Evolutionary conservation across 371 early-diverging fungal species (phyloP).

Genomic region (Mortierella sp.): DNA sequence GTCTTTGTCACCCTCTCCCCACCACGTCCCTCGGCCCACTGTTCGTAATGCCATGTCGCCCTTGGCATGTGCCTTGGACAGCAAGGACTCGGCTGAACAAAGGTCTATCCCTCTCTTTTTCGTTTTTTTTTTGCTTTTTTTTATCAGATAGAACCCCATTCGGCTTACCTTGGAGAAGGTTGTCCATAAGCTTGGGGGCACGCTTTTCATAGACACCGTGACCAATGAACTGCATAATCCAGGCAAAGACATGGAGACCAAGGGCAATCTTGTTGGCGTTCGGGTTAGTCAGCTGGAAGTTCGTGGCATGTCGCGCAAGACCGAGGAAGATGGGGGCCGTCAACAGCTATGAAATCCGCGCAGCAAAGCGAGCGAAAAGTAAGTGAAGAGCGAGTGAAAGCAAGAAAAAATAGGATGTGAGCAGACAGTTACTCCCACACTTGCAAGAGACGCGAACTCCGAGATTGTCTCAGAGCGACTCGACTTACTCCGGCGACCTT

Average conservation of each 20-base stretch:
- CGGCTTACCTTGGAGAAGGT: constrained; percentile 69
- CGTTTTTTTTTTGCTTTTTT: too few species aligned
- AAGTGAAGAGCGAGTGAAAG: neutral
- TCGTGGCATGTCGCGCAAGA: constrained; percentile 68
- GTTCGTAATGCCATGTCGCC: too few species aligned
- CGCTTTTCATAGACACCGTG: constrained; percentile 90
- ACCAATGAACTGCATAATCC: constrained; percentile 92
- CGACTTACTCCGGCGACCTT: constrained; percentile 73
- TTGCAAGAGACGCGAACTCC: neutral
- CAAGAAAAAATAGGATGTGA: too few species aligned
- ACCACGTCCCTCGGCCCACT: too few species aligned
- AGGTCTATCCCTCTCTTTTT: too few species aligned
- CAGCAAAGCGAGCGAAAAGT: constrained; percentile 15
- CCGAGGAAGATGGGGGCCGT: constrained; percentile 70
- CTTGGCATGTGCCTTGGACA: neutral
- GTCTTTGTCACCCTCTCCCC: too few species aligned
- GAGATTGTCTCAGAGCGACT: constrained; percentile 18
- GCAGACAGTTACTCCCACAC: neutral
- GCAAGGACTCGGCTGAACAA: neutral
- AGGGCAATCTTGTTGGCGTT: constrained; percentile 65
- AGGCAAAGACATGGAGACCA: constrained; percentile 72
- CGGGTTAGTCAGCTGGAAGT: constrained; percentile 59
- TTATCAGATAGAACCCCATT: constrained; percentile 49
- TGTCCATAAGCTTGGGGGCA: constrained; percentile 90
- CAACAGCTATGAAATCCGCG: constrained; percentile 33